Evolutionary conservation across 192 early-diverging fungal genomes (phyloP), one percentile per base, ranked within the genome.

Genomic region (Haplosporangium gracile): DNA sequence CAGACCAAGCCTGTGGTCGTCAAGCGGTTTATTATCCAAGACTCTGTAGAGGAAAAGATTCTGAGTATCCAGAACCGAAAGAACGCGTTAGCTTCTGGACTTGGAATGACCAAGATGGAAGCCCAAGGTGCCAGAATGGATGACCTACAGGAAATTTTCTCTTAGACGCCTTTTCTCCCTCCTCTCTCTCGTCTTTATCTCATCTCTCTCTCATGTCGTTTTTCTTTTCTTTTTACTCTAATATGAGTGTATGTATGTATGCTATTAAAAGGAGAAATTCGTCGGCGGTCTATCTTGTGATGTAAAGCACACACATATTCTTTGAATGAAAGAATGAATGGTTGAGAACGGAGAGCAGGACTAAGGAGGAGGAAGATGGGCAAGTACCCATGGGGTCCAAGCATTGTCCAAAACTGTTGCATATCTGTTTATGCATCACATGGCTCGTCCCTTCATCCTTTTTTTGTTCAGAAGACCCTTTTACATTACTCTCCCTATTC

Each of bases 21-120:
- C 3, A 93, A 90, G 29, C 90, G 95, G 45, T 93, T 95, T 68
- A 90, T 96, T 78, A 89, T 96, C 32, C 76, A 91, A 32, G 88
- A 92, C 68, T 93, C 95, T 75, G 94, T 99, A 4, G 98, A 99
- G 80, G 96, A 98, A 88, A 94, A 93, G 85, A 97, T 99, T 75
- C 78, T 97, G 80, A 76, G 81, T 69, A 91, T 99, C 26, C 97
- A 98, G 80, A 88, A 92, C 22, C 90, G 93, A 57, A 99, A 99
- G 90, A 88, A 93, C 83, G 85, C 90, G 74, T 75, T 93, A 91
- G 88, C 88, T 15, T 88, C 82, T 26, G 90, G 90, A 57, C 65
- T 92, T 16, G 89, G 89, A 34, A 90, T 89, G 76, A 89, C 89
- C 10, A 89, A 91, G 45, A 65, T 88, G 10, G 90, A 91, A 57